Base-by-base conservation (phyloP, 352 stramenopile species). In the Globisporangium iwayamae region DNA sequence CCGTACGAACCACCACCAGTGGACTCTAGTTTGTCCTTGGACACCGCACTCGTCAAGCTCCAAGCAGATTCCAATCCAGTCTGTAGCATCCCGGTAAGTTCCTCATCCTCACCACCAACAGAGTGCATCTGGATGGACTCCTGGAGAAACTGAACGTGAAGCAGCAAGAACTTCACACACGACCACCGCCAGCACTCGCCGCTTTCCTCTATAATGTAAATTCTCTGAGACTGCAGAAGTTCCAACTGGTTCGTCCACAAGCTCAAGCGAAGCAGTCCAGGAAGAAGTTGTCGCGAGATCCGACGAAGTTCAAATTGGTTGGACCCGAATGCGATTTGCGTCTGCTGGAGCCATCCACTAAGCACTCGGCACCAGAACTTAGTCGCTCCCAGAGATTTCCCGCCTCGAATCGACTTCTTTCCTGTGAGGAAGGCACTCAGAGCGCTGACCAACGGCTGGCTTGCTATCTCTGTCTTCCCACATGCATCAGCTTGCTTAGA, bases 281-380 rank as follows among this genome's bases (percentile, higher is more conserved):
- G 80, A 7, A 91, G 69, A 28, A 83, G 56, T 52, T 93, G 84
- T 1, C 68, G 70, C 14, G 79, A 79, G 43, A 93, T 90, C 16
- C 84, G 70, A 9, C 76, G 76, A 32, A 93, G 74, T 52, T 93
- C 78, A 65, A 89, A 92, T 56, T 90, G 83, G 4, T 67, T 71
- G 0, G 81, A 89, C 2, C 68, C 47, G 34, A 90, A 88, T 0
- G 69, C 78, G 11, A 59, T 54, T 43, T 72, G 71, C 1, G 71
- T 81, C 32, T 90, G 76, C 10, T 36, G 9, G 11, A 87, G 55
- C 59, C 69, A 92, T 3, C 76, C 77, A 28, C 56, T 30, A 3
- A 84, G 52, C 11, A 87, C 63, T 2, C 66, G 54, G 9, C 53
- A 43, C 74, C 81, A 85, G 50, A 81, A 73, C 7, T 65, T 64